Base-by-base conservation (phyloP, 495 filamentous ascomycete genomes). In the Daldinia decipiens region DNA sequence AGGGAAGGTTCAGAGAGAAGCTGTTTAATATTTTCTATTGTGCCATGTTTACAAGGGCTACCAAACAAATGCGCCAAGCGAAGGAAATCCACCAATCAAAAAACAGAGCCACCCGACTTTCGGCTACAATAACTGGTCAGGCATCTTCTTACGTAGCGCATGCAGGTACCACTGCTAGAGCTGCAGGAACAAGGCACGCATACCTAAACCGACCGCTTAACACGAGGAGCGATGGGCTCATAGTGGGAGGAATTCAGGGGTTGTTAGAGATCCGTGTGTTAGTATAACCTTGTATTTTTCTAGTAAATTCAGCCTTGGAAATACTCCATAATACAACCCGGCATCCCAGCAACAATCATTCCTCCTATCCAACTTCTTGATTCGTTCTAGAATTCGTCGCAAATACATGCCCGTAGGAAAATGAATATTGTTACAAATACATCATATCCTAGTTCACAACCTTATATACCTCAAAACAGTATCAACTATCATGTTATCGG, bases 181-280 rank as follows among this genome's bases (percentile, higher is more conserved):
- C 71, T 73, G 71, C 71, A 73, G 71, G 71, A 70, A 73, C 71
- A 65, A 39, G 59, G 61, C 66, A 29, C n/a, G 7, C 40, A 45
- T 17, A 45, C 40, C 40, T 45, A 32, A 27, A 29, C 29, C 53
- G 66, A 59, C 66, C 57, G 45, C 65, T 43, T 7, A 58, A 66
- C 62, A 73, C 52, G 57, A 73, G 32, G 47, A 57, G 31, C 50
- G 13, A 55, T 63, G 50, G 51, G 64, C 59, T 59, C 53, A 64
- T 32, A 43, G 55, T 24, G 39, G 43, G 56, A 59, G 57, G 68
- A 55, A 52, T 70, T 59, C 57, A 62, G 65, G 66, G 66, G 61
- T 50, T 67, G 58, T 62, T 29, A 64, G 55, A 67, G 50, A 62
- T 62, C 56, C 53, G 29, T 52, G 24, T 12, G 50, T 59, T 62